A percentile compares a stretch with the other conserved stretches of the same genome.
These are phyloP conservation scores for Hyaloscypha hepaticicola DNA, from an alignment of 495 filamentous ascomycete genomes.

Conservation along the genomic window DNA sequence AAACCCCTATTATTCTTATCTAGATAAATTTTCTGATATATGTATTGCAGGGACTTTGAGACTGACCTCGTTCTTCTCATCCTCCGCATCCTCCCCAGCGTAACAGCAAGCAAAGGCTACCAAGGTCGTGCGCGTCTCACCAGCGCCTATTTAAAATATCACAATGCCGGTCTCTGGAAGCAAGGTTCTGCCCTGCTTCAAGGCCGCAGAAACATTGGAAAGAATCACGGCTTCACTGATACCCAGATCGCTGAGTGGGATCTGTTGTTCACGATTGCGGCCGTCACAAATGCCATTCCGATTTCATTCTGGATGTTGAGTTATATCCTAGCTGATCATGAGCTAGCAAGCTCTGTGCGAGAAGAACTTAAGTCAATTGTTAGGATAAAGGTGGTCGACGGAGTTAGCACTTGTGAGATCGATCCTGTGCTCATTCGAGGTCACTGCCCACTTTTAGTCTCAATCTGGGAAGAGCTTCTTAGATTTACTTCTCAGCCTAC, in stretches of 20 bases:
- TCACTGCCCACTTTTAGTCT: not conserved
- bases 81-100: not conserved
- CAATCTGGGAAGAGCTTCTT: not conserved
- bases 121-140: not conserved
- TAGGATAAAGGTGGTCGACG: not conserved
- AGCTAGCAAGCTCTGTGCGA: not conserved
- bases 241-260: not conserved
- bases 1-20: not conserved
- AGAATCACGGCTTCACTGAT: not conserved
- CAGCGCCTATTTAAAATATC: not conserved
- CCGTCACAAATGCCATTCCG: slow-evolving; percentile 15
- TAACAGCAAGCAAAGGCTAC: slow-evolving; percentile 1
- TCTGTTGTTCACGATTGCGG: not conserved
- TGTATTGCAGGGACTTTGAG: not conserved
- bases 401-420: not conserved
- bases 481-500: not conserved
- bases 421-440: not conserved
- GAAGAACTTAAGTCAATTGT: not conserved
- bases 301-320: not conserved
- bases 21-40: not conserved
- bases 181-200: not conserved
- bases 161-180: not conserved
- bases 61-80: not conserved
- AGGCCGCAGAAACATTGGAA: not conserved
- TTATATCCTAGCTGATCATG: not conserved